Conservation (phyloP, 495 filamentous ascomycete genomes). For the Xylaria acuta region DNA sequence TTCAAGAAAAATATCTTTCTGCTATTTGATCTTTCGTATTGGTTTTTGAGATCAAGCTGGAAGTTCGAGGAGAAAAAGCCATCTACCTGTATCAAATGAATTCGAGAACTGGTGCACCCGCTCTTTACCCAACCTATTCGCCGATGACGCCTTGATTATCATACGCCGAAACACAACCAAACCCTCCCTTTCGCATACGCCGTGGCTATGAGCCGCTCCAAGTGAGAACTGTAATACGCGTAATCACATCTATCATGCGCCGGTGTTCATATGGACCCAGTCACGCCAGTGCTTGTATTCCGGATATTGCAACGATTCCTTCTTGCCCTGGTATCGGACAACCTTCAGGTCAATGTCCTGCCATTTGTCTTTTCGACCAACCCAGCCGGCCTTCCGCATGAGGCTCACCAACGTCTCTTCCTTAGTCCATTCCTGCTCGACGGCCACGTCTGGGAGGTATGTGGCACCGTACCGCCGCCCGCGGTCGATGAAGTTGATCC, state of each 20-base stretch:
- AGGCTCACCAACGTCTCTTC: constrained; percentile 88
- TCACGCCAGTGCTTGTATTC: constrained; percentile 80
- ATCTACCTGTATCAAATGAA: constrained; percentile 37
- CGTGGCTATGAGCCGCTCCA: constrained; percentile 9
- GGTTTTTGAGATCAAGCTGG: constrained; percentile 11
- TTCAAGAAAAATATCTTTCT: not conserved
- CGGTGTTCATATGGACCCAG: constrained; percentile 61
- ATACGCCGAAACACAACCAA: constrained; percentile 13
- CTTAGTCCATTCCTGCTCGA: constrained; percentile 94
- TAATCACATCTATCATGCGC: constrained; percentile 17
- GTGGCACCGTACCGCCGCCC: constrained; percentile 76
- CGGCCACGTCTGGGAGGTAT: constrained; percentile 89
- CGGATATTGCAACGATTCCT: constrained; percentile 68
- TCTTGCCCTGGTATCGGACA: constrained; percentile 81
- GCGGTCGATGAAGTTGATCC: constrained; percentile 74
- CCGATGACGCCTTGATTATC: constrained; percentile 29
- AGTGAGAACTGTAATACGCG: not conserved
- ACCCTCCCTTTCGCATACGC: constrained; percentile 22
- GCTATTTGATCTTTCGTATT: not conserved
- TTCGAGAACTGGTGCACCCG: not conserved
- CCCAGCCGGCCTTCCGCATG: constrained; percentile 95
- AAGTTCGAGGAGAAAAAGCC: constrained; percentile 10
- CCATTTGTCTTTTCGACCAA: constrained; percentile 72
- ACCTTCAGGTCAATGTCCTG: constrained; percentile 74
- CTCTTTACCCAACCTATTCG: constrained; percentile 8